A percentile compares a stretch with the other conserved stretches of the same genome.
These are phyloP conservation scores for Peronospora destructor DNA, from an alignment of 352 stramenopile species.

Conservation along the genomic window DNA sequence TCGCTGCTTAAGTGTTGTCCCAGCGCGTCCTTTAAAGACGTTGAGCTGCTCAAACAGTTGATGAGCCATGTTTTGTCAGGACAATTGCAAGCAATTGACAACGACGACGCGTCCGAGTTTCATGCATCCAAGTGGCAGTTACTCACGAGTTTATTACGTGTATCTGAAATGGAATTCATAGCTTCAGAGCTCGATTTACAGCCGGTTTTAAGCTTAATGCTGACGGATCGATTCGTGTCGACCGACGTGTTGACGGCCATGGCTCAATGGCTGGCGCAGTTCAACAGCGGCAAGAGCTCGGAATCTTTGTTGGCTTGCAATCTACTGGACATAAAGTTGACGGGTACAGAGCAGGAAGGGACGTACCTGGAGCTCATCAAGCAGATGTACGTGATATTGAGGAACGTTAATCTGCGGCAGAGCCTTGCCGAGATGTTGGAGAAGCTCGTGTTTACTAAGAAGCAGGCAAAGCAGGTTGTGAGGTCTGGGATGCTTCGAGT, in stretches of 20 bases:
- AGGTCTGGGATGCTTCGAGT: conserved; percentile 32
- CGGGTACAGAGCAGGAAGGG: conserved; percentile 8
- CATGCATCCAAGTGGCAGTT: conserved; percentile 27
- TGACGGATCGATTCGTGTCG: conserved; percentile 29
- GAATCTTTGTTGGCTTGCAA: background rate
- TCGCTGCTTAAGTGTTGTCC: conserved; percentile 4
- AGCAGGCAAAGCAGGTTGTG: conserved; percentile 43
- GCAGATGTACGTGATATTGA: conserved; percentile 72
- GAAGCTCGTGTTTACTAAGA: conserved; percentile 32
- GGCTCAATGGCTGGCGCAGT: conserved; percentile 30
- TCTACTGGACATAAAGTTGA: conserved; percentile 16
- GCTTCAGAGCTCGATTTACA: conserved; percentile 13
- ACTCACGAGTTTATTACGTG: conserved; percentile 8
- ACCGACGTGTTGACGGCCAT: conserved; percentile 34
- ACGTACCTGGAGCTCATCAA: conserved; percentile 49
- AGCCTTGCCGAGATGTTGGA: conserved; percentile 30
- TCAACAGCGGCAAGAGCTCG: conserved; percentile 5
- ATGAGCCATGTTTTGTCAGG: conserved; percentile 13
- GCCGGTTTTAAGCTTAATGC: conserved; percentile 22
- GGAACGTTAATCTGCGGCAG: conserved; percentile 18
- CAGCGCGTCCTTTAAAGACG: conserved; percentile 3
- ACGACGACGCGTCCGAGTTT: conserved; percentile 20
- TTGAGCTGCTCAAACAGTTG: conserved; percentile 16
- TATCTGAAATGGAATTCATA: conserved; percentile 1
- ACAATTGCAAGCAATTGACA: conserved; percentile 15